Conservation (phyloP, 1,139 yeast species). For the Ashbya aceris region DNA sequence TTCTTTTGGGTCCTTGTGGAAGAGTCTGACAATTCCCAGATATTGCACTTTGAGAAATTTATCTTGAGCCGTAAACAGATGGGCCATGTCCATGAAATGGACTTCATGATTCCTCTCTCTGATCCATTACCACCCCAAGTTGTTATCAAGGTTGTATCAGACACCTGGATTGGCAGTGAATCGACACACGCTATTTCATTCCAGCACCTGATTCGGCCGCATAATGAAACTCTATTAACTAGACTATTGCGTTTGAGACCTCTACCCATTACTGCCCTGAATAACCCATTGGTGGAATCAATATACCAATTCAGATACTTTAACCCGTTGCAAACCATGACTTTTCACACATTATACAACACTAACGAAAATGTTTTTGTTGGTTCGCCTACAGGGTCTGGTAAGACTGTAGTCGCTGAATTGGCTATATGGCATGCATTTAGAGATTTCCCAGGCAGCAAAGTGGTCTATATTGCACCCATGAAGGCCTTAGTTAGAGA, state of each 20-base stretch:
- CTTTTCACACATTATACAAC: slow-evolving; percentile 81
- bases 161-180: slow-evolving; percentile 86
- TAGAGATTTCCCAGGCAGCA: slow-evolving; percentile 66
- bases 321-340: slow-evolving; percentile 98
- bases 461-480: slow-evolving; percentile 93
- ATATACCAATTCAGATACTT: slow-evolving; percentile 80
- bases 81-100: slow-evolving; percentile 58
- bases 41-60: slow-evolving; percentile 77
- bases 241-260: slow-evolving; percentile 75
- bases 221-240: slow-evolving; percentile 78
- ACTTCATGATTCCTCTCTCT: slow-evolving; percentile 82
- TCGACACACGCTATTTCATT: slow-evolving; percentile 71
- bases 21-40: slow-evolving; percentile 64
- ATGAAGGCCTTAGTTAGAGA: slow-evolving; percentile 98
- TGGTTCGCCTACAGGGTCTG: slow-evolving; percentile 98
- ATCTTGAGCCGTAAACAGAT: slow-evolving; percentile 54
- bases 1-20: slow-evolving; percentile 90
- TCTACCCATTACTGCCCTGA: slow-evolving; percentile 72
- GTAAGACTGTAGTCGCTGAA: slow-evolving; percentile 96
- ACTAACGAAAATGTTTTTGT: slow-evolving; percentile 73
- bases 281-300: slow-evolving; percentile 54
- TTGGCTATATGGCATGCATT: slow-evolving; percentile 96
- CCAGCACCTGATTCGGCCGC: slow-evolving; percentile 83
- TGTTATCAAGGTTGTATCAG: slow-evolving; percentile 69
- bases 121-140: slow-evolving; percentile 89